Evolutionary conservation across 768 basidiomycete species (phyloP).

Genomic region (Suillus luteus): DNA sequence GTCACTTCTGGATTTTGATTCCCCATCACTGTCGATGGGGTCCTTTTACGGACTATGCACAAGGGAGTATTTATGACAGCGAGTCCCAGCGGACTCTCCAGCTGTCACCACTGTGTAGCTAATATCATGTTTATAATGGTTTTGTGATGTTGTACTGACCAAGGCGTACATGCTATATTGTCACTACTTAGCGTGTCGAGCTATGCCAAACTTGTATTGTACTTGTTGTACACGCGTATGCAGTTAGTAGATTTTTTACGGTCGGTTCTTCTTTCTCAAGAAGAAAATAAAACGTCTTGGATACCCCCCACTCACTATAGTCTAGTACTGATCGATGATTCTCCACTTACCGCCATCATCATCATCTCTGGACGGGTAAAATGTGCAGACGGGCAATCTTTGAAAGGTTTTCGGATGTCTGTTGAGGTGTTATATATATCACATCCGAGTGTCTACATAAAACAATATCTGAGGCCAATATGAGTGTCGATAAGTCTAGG

Average conservation of each 20-base stretch:
- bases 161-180: slow-evolving; percentile 1
- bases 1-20: slow-evolving; percentile 3
- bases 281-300: not conserved
- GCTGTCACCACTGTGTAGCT: not conserved
- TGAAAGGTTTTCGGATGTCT: not conserved
- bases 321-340: not conserved
- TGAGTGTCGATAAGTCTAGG: slow-evolving; percentile 1
- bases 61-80: not conserved
- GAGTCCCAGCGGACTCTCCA: not conserved
- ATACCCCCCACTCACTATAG: not conserved
- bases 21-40: not conserved
- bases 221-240: not conserved
- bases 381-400: no score
- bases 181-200: not conserved
- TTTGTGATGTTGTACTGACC: slow-evolving; percentile 1
- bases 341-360: not conserved
- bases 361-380: not conserved
- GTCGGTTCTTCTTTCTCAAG: not conserved
- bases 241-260: not conserved
- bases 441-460: not conserved
- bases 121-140: slow-evolving; percentile 2
- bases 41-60: slow-evolving; percentile 3
- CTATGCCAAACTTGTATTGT: slow-evolving; percentile 9
- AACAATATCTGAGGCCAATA: not conserved
- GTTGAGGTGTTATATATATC: not conserved